A percentile compares a stretch with the other conserved stretches of the same genome.
These are phyloP conservation scores for Ganoderma leucocontextum DNA, from an alignment of 1,284 basidiomycete genomes.

Conservation along the genomic window DNA sequence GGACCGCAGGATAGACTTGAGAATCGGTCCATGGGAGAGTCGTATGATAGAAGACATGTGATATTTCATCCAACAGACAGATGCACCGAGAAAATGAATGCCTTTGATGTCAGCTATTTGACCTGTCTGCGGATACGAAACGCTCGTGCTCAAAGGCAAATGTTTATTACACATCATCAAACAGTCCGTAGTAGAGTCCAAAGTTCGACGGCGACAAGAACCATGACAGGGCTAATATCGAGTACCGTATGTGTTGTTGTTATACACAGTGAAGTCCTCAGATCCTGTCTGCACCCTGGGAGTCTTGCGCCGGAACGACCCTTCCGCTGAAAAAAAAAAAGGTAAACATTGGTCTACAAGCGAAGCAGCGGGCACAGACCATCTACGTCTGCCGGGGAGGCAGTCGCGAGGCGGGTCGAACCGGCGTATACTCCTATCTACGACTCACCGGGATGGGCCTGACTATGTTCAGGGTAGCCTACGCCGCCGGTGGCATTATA, in stretches of 20 bases:
- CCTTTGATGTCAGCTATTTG: background rate
- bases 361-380: constrained; percentile 30
- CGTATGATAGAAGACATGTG: constrained; percentile 22
- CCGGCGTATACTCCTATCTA: constrained; percentile 23
- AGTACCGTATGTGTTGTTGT: constrained; percentile 19
- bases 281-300: constrained; percentile 49
- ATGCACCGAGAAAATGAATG: background rate
- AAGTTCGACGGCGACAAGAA: constrained; percentile 16
- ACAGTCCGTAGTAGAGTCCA: constrained; percentile 31
- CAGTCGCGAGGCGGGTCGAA: constrained; percentile 28
- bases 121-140: background rate
- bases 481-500: constrained; percentile 38
- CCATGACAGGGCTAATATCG: constrained; percentile 23
- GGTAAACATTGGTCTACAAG: constrained; percentile 31
- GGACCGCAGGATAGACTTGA: constrained; percentile 31
- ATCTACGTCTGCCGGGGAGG: constrained; percentile 30
- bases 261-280: constrained; percentile 35
- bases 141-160: background rate
- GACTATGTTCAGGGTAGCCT: constrained; percentile 50
- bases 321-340: constrained; percentile 51
- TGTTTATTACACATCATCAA: constrained; percentile 22
- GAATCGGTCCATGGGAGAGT: constrained; percentile 37
- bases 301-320: constrained; percentile 60
- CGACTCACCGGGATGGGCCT: constrained; percentile 62
- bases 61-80: background rate